A percentile compares a stretch with the other conserved stretches of the same genome.
Conservation (phyloP, 371 early-diverging fungal species). For the Mucor racemosus region DNA sequence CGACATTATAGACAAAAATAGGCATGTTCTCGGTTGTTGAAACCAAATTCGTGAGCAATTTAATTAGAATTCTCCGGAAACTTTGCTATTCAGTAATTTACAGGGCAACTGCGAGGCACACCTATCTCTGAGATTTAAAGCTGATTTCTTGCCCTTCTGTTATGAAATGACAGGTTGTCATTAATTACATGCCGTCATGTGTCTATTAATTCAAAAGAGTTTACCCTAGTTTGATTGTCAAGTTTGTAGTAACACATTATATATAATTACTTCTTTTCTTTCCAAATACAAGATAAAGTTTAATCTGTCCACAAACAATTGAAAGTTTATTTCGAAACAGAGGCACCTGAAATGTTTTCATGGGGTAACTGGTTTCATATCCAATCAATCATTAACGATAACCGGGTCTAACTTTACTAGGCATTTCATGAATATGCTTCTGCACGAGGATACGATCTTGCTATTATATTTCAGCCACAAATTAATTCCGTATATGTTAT, state of each 20-base stretch:
- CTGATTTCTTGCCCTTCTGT: neutral
- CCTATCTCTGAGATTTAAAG: neutral
- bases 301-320: neutral
- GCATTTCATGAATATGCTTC: neutral
- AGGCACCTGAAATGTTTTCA: neutral
- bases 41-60: neutral
- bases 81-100: neutral
- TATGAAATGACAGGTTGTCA: neutral
- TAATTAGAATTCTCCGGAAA: neutral
- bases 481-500: neutral
- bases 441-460: neutral
- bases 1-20: too few species aligned
- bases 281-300: neutral
- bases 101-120: neutral
- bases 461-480: neutral
- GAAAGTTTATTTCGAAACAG: neutral
- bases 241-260: too few species aligned
- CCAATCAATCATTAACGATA: neutral
- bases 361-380: neutral
- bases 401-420: neutral
- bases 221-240: too few species aligned
- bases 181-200: constrained; percentile 2
- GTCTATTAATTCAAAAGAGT: neutral
- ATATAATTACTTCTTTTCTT: neutral
- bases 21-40: neutral